Evolutionary conservation across 148 eudicot genomes (phyloP).

Genomic region (Arctostaphylos glauca): DNA sequence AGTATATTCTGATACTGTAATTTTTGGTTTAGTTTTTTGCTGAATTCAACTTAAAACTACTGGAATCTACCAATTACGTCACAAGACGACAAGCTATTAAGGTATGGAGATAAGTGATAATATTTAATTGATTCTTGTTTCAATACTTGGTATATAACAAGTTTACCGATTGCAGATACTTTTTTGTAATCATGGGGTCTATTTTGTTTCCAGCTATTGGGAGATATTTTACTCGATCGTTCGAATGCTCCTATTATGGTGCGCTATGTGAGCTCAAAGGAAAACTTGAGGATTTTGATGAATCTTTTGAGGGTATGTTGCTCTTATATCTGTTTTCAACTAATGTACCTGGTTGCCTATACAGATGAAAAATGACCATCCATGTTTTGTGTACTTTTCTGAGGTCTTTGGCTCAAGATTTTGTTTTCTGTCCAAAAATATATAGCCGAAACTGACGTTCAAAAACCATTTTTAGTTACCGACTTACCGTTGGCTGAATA

Average conservation of each 20-base stretch:
- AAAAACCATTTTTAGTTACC: neutral
- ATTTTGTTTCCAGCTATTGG: constrained; percentile 50
- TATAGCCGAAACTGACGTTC: no score
- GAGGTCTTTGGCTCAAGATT: neutral
- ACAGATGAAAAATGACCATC: neutral
- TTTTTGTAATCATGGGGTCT: neutral
- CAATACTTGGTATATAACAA: neutral
- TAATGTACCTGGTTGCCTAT: neutral
- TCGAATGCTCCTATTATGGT: constrained; percentile 71
- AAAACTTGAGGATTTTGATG: constrained; percentile 82
- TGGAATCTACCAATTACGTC: constrained; percentile 74
- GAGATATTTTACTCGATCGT: constrained; percentile 83
- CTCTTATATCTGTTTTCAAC: neutral
- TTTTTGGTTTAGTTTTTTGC: constrained; percentile 36
- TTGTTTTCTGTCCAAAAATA: no score
- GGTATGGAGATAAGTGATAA: constrained; percentile 34
- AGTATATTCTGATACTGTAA: neutral
- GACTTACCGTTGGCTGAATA: neutral
- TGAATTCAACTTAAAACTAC: constrained; percentile 72
- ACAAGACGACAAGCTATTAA: constrained; percentile 83
- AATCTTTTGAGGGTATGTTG: constrained; percentile 79
- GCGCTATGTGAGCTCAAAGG: constrained; percentile 73
- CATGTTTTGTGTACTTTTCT: neutral
- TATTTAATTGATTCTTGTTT: neutral
- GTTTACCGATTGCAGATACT: neutral